Conservation (phyloP, 257 asterid species). For the Penstemon eatonii region DNA sequence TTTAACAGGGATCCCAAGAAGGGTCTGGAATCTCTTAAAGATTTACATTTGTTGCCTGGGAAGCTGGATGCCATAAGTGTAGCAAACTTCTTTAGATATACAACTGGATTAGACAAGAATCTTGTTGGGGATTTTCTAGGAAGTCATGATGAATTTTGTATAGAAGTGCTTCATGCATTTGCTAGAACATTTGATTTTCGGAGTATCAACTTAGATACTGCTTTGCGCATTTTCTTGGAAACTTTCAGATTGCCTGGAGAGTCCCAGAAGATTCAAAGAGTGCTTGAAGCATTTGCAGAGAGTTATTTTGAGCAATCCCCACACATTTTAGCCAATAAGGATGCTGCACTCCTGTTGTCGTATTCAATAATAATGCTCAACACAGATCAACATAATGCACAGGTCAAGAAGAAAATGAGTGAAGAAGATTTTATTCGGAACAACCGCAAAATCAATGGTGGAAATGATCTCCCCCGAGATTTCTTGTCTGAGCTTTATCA, state of each 20-base stretch:
- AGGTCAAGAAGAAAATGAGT: conserved; percentile 96
- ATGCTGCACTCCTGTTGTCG: conserved; percentile 82
- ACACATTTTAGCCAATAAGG: conserved; percentile 77
- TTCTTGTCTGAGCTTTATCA: conserved; percentile 76
- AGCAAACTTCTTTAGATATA: conserved; percentile 75
- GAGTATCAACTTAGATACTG: conserved; percentile 76
- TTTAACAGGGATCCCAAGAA: conserved; percentile 82
- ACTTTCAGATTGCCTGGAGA: conserved; percentile 95
- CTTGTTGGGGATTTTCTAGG: conserved; percentile 84
- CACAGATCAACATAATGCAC: conserved; percentile 90
- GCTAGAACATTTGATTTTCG: conserved; percentile 75
- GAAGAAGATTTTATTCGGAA: conserved; percentile 92
- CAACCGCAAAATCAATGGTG: conserved; percentile 86
- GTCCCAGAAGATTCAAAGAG: conserved; percentile 95
- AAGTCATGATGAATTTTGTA: conserved; percentile 79
- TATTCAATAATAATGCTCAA: conserved; percentile 88
- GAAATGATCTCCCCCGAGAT: conserved; percentile 88
- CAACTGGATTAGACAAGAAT: conserved; percentile 78
- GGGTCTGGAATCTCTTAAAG: conserved; percentile 81
- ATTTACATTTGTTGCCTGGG: conserved; percentile 66
- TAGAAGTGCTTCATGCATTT: conserved; percentile 87
- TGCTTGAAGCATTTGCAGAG: conserved; percentile 90
- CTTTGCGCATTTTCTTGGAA: conserved; percentile 83
- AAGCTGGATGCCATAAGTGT: conserved; percentile 70
- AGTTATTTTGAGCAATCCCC: conserved; percentile 81